A percentile compares a stretch with the other conserved stretches of the same genome.
These are phyloP conservation scores for Rhizodiscina lignyota DNA, from an alignment of 495 filamentous ascomycete species.

Conservation along the genomic window DNA sequence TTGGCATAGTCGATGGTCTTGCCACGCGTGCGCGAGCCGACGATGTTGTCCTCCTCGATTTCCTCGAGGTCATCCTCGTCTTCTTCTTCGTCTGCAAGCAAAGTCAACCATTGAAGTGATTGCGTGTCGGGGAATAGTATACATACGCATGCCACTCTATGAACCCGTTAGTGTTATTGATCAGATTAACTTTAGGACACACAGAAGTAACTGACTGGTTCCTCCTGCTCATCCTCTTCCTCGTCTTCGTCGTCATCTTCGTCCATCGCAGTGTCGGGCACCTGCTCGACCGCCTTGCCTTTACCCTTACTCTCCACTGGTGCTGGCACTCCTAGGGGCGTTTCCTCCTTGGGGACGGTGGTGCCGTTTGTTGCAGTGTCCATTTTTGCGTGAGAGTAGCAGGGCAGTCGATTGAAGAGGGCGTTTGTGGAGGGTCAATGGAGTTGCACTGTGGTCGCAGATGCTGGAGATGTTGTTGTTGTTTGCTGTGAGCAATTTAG, in stretches of 20 bases:
- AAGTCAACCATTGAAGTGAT: slow-evolving; percentile 3
- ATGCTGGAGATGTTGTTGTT: too few species aligned
- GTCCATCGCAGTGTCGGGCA: slow-evolving; percentile 13
- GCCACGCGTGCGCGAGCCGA: slow-evolving; percentile 71
- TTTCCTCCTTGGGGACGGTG: too few species aligned
- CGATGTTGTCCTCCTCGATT: slow-evolving; percentile 79
- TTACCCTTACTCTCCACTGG: slow-evolving; percentile 23
- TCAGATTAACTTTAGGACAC: too few species aligned
- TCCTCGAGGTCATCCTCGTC: slow-evolving; percentile 79
- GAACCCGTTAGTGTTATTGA: background rate
- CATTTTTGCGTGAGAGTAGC: too few species aligned
- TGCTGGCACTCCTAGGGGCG: background rate
- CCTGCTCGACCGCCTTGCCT: slow-evolving; percentile 19
- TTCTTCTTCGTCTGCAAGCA: slow-evolving; percentile 31
- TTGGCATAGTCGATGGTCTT: slow-evolving; percentile 27
- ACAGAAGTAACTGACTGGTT: slow-evolving; percentile 2
- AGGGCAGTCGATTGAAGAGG: too few species aligned
- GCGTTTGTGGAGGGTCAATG: too few species aligned
- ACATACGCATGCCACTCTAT: background rate
- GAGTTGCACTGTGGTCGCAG: too few species aligned
- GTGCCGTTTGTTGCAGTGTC: too few species aligned
- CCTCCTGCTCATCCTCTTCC: slow-evolving; percentile 7
- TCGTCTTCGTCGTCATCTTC: slow-evolving; percentile 16
- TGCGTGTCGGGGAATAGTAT: background rate
- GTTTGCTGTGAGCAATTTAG: too few species aligned